These are phyloP conservation scores for Monoraphidium neglectum DNA, from an alignment of 139 green algal genomes.

Conservation along the genomic window DNA sequence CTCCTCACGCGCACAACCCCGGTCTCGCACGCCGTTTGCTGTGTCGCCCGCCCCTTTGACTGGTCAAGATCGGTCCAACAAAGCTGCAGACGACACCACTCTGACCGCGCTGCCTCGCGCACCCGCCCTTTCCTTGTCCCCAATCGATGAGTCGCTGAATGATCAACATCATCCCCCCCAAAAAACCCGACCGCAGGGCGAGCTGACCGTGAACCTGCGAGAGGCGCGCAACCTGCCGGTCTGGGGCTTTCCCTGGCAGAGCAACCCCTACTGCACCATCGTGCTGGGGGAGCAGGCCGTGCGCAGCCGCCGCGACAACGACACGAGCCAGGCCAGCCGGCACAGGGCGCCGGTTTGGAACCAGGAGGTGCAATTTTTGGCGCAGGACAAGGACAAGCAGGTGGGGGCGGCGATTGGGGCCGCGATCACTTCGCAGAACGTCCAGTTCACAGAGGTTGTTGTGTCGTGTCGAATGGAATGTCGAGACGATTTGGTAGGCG, in stretches of 20 bases:
- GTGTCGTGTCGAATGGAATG: no score
- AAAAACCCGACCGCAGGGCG: constrained; percentile 43
- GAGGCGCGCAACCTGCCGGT: constrained; percentile 85
- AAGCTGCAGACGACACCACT: no score
- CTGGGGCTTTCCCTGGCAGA: constrained; percentile 89
- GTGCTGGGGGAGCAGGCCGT: constrained; percentile 83
- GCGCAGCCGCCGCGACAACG: constrained; percentile 70
- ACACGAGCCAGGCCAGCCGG: constrained; percentile 69
- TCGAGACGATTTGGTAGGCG: no score
- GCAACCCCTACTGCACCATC: constrained; percentile 91
- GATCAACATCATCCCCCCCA: no score
- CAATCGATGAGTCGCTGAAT: no score
- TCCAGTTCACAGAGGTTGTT: no score
- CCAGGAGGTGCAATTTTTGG: constrained; percentile 94
- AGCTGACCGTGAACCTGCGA: constrained; percentile 79
- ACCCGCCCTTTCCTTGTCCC: no score
- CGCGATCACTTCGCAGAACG: no score
- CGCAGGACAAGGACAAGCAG: constrained; percentile 78
- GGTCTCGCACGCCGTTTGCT: neutral
- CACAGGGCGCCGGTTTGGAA: constrained; percentile 90
- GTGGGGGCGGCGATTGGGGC: constrained; percentile 21
- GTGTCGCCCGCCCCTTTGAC: neutral
- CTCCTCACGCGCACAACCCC: neutral
- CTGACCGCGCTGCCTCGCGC: no score
- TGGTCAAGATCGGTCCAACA: neutral